A percentile compares a stretch with the other conserved stretches of the same genome.
These are phyloP conservation scores for Globisporangium solare DNA, from an alignment of 352 stramenopile genomes.

Conservation along the genomic window DNA sequence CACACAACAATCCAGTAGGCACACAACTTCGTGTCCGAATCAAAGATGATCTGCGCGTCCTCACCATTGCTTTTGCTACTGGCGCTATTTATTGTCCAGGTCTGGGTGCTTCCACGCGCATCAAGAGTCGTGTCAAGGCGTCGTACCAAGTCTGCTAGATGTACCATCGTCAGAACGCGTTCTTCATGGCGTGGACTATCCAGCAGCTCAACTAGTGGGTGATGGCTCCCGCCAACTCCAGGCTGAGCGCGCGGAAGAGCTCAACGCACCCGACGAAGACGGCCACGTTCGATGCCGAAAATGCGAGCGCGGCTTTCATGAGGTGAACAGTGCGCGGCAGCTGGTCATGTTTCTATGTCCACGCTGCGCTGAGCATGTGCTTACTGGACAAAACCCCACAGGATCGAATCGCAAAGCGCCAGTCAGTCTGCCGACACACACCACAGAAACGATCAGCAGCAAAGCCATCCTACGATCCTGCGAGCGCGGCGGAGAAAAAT, in stretches of 20 bases:
- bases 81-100: conserved; percentile 10
- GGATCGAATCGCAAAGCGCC: conserved; percentile 67
- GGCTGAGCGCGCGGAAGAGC: conserved; percentile 7
- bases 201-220: background rate
- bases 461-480: background rate
- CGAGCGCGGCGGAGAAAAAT: conserved; percentile 1
- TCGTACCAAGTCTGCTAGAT: too few species aligned
- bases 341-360: too few species aligned
- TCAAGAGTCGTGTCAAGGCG: conserved; percentile 11
- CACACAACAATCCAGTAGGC: conserved; percentile 24
- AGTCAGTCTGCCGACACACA: conserved; percentile 42
- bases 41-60: too few species aligned
- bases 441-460: background rate
- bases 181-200: background rate
- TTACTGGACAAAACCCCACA: conserved; percentile 3
- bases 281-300: conserved; percentile 52
- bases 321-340: conserved; percentile 9
- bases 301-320: conserved; percentile 47
- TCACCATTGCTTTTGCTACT: background rate
- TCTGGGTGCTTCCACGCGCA: conserved; percentile 25
- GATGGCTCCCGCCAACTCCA: conserved; percentile 4
- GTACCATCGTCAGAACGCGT: too few species aligned
- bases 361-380: too few species aligned
- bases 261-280: conserved; percentile 42
- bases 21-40: too few species aligned